Percentiles rank a stretch among this genome's conserved stretches.
Conservation (phyloP, 148 eudicot species). For the Rhododendron henanense region DNA sequence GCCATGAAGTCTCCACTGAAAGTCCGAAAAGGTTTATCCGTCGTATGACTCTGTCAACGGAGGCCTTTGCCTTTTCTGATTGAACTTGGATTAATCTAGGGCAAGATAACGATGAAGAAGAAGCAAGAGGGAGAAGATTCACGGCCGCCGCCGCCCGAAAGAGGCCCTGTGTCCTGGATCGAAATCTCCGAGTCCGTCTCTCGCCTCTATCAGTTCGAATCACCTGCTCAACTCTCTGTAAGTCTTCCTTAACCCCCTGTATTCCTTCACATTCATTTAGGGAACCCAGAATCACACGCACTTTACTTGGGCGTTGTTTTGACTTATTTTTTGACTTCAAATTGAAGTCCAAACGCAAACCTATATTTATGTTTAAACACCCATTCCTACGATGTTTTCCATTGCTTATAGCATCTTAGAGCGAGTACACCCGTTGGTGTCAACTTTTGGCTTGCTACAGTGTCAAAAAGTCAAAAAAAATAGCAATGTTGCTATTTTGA, state of each 20-base stretch:
- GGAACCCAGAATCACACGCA: background rate
- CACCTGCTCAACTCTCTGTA: conserved; percentile 58
- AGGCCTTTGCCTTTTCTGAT: background rate
- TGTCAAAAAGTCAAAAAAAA: background rate
- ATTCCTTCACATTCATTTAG: background rate
- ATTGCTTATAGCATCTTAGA: background rate
- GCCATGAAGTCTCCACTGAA: background rate
- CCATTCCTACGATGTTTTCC: background rate
- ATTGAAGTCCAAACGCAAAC: background rate
- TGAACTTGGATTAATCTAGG: conserved; percentile 27
- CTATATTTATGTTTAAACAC: background rate
- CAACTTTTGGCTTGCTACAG: background rate
- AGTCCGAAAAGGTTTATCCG: background rate
- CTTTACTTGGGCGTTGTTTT: background rate
- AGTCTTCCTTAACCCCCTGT: conserved; percentile 7
- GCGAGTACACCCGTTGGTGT: background rate
- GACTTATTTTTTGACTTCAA: background rate
- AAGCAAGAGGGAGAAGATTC: conserved; percentile 19
- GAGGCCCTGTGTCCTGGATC: conserved; percentile 53
- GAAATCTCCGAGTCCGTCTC: conserved; percentile 70
- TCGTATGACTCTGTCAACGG: background rate
- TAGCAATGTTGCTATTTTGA: background rate
- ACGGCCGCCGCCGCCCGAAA: conserved; percentile 21
- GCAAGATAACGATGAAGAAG: conserved; percentile 45
- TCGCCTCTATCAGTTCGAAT: conserved; percentile 58